These are phyloP conservation scores for Penicillium sp. DNA, from an alignment of 2,329 filamentous ascomycete genomes.

Conservation along the genomic window DNA sequence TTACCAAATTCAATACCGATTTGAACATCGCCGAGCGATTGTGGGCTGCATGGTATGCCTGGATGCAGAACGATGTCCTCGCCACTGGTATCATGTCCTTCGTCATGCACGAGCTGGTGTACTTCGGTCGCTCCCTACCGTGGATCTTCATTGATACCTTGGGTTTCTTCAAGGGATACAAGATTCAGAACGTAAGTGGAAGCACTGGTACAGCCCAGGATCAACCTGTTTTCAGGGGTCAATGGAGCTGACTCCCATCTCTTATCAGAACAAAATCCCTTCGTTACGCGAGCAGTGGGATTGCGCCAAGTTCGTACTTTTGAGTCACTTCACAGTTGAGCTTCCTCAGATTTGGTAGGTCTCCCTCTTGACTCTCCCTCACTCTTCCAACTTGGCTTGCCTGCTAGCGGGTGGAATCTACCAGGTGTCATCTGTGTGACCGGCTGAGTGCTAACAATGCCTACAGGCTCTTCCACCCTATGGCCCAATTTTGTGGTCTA, in stretches of 20 bases:
- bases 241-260: too few species aligned
- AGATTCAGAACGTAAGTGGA: conserved; percentile 84
- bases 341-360: conserved; percentile 89
- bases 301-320: conserved; percentile 88
- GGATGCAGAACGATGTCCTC: conserved; percentile 96
- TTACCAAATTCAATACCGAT: conserved; percentile 76
- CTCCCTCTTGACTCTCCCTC: too few species aligned
- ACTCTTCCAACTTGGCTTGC: too few species aligned
- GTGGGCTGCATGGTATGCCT: conserved; percentile 97
- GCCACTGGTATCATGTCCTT: conserved; percentile 99
- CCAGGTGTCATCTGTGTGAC: not conserved
- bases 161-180: conserved; percentile 87
- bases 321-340: conserved; percentile 97
- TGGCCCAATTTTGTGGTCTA: conserved; percentile 91
- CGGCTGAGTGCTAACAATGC: not conserved
- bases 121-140: conserved; percentile 88
- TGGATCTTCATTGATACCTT: conserved; percentile 92
- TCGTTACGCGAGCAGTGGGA: conserved; percentile 93
- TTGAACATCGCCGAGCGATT: conserved; percentile 85
- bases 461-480: conserved; percentile 82
- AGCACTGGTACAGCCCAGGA: too few species aligned
- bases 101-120: conserved; percentile 88
- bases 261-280: conserved; percentile 80
- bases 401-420: not conserved
- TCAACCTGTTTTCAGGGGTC: not conserved